Conservation (phyloP, 306 rosid species). For the Vachellia collinsii region DNA sequence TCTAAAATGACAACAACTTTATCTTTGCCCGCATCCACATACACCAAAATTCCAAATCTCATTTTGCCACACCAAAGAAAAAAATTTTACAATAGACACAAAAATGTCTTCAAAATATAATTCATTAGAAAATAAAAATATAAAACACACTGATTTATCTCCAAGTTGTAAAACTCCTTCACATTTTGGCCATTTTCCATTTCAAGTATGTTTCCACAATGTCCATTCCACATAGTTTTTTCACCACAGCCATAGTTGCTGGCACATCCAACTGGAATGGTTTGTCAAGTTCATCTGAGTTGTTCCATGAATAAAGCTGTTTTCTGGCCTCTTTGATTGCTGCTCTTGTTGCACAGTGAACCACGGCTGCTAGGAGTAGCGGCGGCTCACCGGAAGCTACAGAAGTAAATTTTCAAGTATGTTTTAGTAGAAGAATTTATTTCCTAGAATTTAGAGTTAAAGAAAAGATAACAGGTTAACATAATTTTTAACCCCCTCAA, state of each 20-base stretch:
- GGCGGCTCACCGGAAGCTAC: slow-evolving; percentile 94
- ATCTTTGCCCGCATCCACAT: too few species aligned
- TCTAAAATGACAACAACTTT: too few species aligned
- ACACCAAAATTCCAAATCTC: too few species aligned
- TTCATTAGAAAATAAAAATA: too few species aligned
- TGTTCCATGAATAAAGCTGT: slow-evolving; percentile 53
- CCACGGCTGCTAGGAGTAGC: slow-evolving; percentile 59
- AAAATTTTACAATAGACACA: too few species aligned
- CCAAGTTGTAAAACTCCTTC: neutral
- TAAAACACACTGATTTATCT: too few species aligned
- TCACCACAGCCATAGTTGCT: slow-evolving; percentile 78
- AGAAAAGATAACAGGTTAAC: too few species aligned
- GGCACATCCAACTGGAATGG: slow-evolving; percentile 61
- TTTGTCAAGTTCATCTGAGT: slow-evolving; percentile 23
- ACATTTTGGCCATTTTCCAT: slow-evolving; percentile 50
- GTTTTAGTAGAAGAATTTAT: neutral
- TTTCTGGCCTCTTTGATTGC: slow-evolving; percentile 60
- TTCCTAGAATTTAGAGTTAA: neutral
- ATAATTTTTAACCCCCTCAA: too few species aligned
- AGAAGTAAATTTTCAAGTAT: neutral
- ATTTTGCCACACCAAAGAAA: too few species aligned
- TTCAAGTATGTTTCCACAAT: slow-evolving; percentile 72
- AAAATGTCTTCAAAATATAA: too few species aligned
- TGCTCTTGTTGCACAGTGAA: slow-evolving; percentile 63
- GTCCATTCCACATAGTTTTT: slow-evolving; percentile 74